Conservation (phyloP, 148 eudicot species). For the Cornus florida region DNA sequence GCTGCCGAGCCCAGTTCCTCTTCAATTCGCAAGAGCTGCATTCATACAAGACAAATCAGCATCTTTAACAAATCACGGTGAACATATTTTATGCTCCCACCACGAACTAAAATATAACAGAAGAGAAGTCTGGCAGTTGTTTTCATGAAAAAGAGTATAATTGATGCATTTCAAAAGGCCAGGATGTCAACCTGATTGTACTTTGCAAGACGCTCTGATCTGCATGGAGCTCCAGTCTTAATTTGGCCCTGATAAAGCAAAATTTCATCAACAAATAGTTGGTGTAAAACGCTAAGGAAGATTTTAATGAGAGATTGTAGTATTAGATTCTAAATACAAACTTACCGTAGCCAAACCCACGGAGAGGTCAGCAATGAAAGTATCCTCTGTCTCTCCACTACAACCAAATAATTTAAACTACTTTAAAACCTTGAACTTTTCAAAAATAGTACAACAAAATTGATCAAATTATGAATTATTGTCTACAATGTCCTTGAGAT, state of each 20-base stretch:
- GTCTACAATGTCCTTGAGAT: not conserved
- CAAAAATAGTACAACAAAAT: not conserved
- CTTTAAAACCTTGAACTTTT: constrained; percentile 7
- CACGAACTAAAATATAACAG: not conserved
- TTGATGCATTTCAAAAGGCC: not conserved
- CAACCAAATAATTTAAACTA: constrained; percentile 13
- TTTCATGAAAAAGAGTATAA: not conserved
- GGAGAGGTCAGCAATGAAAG: constrained; percentile 96
- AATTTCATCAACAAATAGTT: not conserved
- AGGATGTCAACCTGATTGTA: constrained; percentile 29
- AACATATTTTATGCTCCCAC: not conserved
- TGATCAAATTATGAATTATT: not conserved
- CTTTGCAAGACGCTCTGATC: constrained; percentile 37
- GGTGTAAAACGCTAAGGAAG: not conserved
- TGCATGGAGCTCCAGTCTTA: constrained; percentile 35
- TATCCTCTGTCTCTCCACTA: constrained; percentile 98
- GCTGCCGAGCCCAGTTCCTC: constrained; percentile 98
- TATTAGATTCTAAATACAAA: not conserved
- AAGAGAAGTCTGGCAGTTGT: not conserved
- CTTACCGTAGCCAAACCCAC: constrained; percentile 97
- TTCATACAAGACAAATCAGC: not conserved
- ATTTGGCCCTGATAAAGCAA: constrained; percentile 29
- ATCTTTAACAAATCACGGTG: not conserved
- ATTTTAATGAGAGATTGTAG: not conserved
- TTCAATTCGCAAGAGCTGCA: constrained; percentile 80